A percentile compares a stretch with the other conserved stretches of the same genome.
These are phyloP conservation scores for Epichloe gansuensis DNA, from an alignment of 2,329 filamentous ascomycete genomes.

Conservation along the genomic window DNA sequence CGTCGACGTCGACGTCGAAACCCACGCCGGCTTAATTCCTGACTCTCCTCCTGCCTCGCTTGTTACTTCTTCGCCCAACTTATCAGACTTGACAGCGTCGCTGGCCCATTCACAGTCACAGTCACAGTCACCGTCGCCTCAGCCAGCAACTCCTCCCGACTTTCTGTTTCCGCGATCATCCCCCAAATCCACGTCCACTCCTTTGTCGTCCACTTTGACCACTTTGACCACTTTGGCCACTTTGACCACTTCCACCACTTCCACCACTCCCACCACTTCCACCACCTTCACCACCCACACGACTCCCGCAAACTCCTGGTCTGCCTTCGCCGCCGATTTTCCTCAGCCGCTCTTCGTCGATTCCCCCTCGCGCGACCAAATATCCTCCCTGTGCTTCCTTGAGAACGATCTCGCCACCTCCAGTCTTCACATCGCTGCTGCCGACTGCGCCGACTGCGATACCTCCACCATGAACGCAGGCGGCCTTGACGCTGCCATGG, in stretches of 20 bases:
- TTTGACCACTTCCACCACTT: slow-evolving; percentile 9
- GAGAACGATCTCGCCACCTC: slow-evolving; percentile 14
- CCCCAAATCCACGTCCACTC: slow-evolving; percentile 7
- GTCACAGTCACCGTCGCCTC: slow-evolving; percentile 20
- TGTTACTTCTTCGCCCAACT: not conserved
- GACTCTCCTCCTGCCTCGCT: not conserved
- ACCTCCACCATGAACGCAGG: slow-evolving; percentile 46
- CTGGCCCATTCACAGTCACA: slow-evolving; percentile 12
- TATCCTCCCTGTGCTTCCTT: slow-evolving; percentile 14
- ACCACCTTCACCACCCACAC: slow-evolving; percentile 9
- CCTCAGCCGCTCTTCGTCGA: slow-evolving; percentile 14
- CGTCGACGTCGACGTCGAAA: too few species aligned
- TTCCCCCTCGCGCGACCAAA: slow-evolving; percentile 12
- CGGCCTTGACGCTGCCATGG: slow-evolving; percentile 43
- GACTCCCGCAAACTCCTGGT: slow-evolving; percentile 16
- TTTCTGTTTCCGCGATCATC: slow-evolving; percentile 11
- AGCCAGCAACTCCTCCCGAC: slow-evolving; percentile 18
- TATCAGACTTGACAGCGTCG: slow-evolving; percentile 2
- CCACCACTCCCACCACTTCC: slow-evolving; percentile 7
- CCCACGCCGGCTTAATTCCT: not conserved
- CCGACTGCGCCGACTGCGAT: slow-evolving; percentile 13
- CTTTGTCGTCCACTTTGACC: slow-evolving; percentile 3
- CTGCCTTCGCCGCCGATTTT: slow-evolving; percentile 19
- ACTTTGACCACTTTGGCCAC: slow-evolving; percentile 6
- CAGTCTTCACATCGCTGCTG: slow-evolving; percentile 10